Base-by-base conservation (phyloP, 2,329 filamentous ascomycete species). In the Hypoxylon rubiginosum region DNA sequence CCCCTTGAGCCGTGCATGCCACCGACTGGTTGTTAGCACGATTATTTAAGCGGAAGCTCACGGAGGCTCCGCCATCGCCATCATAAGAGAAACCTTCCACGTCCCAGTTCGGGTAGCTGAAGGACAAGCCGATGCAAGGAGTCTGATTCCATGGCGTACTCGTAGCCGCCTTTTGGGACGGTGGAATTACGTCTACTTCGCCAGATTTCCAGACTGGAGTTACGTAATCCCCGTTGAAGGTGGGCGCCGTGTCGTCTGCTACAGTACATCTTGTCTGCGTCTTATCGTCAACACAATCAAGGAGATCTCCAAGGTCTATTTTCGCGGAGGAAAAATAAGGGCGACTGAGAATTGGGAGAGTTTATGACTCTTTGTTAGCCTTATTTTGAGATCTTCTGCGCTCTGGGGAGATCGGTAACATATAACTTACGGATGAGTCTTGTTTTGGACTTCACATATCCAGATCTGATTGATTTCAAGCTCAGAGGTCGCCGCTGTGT, bases 31-130 rank as follows among this genome's bases (percentile, higher is more conserved):
- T 71, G 15, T 30, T 67, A 2, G 54, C 68, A 32, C 67, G 68
- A n/a, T 71, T 71, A 10, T 53, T 63, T 28, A 71, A 46, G 3
- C 30, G 59, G 28, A 71, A 66, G 55, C 48, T 64, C n/a, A 61
- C 58, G 1, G 19, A 49, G 21, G 7, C 28, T 21, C 24, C 62
- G 5, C 52, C 58, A 10, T 59, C 53, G 10, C 11, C 26, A 10
- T 17, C 21, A 1, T 51, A 64, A 8, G 61, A 34, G 21, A 71
- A 65, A 49, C 58, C 39, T 41, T 59, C 41, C 1, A 71, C 55
- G 15, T 68, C 64, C 66, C 68, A 71, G 57, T 71, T 63, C 13
- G 68, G 68, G 21, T 71, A 69, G 43, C 62, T 69, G 28, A 71
- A 71, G 2, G 68, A 69, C 10, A 39, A 24, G 0, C 68, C 68